Base-by-base conservation (phyloP, 2,329 filamentous ascomycete genomes). In the Alternaria sp. region DNA sequence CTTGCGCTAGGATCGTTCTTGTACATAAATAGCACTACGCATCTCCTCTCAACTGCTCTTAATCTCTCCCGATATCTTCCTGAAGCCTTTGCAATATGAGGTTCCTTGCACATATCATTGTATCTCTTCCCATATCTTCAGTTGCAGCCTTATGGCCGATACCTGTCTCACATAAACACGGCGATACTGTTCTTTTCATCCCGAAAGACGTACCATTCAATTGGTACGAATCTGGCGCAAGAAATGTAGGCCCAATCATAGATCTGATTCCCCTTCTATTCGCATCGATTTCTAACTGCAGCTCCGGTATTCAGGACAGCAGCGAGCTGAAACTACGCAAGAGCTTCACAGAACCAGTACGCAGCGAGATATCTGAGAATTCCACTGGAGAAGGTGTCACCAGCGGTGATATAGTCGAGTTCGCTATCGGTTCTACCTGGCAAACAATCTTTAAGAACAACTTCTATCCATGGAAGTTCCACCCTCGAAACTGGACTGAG, bases 401-500 rank as follows among this genome's bases (percentile, higher is more conserved):
- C 14, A 84, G 86, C 61, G 77, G 85, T 8, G 66, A 75, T 77
- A 80, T 84, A 10, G 66, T 84, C 14, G 71, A 79, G 23, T 78
- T 76, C 55, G 82, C 82, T 7, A 79, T 84, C 31, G 65, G 79
- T 23, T 84, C 89, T 45, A 83, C 89, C 9, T 80, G 88, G 63
- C 76, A 83, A 24, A 85, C 83, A 56, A 86, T 94, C 55, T 90
- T 93, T 76, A 78, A 84, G 26, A 80, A 88, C 58, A 87, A 85
- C 66, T 87, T 93, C 61, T 84, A 92, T 14, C 91, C 92, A 0
- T 95, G 91, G 91, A 92, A 89, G 79, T 85, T 95, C 54, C 84
- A 90, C 62, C 82, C 85, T 24, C 85, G 89, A 33, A 83, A 87
- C 66, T 83, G 84, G 54, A 71, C 85, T 39, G 90, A 94, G 76